phyloP scores from a whole-genome alignment of 1,284 basidiomycete genomes.

The Ganoderma boninense region DNA sequence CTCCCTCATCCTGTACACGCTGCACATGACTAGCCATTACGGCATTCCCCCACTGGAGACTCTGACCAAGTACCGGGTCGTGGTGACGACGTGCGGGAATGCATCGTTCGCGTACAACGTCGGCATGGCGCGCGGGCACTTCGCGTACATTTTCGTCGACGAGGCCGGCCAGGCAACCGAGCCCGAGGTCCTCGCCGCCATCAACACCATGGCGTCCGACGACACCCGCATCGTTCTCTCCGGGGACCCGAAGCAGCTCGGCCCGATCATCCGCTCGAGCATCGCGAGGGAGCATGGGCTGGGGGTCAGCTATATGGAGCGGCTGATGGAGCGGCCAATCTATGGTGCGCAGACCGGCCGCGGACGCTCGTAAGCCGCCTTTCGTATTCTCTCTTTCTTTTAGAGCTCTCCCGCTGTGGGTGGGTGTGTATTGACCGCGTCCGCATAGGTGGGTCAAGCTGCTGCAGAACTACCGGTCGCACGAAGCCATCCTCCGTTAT shows the following conservation, averaged over 20 bases:
- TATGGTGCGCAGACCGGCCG: conserved; percentile 48
- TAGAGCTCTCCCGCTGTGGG: no score
- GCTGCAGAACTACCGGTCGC: conserved; percentile 65
- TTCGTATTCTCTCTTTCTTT: background rate
- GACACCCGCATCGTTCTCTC: conserved; percentile 58
- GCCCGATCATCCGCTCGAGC: conserved; percentile 58
- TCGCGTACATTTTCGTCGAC: conserved; percentile 68
- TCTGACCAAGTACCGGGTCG: conserved; percentile 57
- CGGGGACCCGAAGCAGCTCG: conserved; percentile 67
- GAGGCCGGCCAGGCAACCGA: conserved; percentile 73
- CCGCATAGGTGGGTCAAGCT: conserved; percentile 55
- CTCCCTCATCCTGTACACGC: conserved; percentile 51
- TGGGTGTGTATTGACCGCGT: no score
- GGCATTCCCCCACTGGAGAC: conserved; percentile 50
- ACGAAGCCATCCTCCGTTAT: conserved; percentile 61
- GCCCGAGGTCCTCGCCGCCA: conserved; percentile 61
- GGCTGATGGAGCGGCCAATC: conserved; percentile 56
- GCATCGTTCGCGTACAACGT: conserved; percentile 63
- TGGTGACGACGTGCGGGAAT: conserved; percentile 72
- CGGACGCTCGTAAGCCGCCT: conserved; percentile 46
- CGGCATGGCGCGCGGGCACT: conserved; percentile 65
- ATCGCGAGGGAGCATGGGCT: conserved; percentile 55
- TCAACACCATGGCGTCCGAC: conserved; percentile 54
- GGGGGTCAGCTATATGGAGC: conserved; percentile 55
- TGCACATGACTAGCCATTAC: conserved; percentile 52